phyloP scores from a whole-genome alignment of 352 stramenopile genomes.

The Pythium insidiosum region DNA sequence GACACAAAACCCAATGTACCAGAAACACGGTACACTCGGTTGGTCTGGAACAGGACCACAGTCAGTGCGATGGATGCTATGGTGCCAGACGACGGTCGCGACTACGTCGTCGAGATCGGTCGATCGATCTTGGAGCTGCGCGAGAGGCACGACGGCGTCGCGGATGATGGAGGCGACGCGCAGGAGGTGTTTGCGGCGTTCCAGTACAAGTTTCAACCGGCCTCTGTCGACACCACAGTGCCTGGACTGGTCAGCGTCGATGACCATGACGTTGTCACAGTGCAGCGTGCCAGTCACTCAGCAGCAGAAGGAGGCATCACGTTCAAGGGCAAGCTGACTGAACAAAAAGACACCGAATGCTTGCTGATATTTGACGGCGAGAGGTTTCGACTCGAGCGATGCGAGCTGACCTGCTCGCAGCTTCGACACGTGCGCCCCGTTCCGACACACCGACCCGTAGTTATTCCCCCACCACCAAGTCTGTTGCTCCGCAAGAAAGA shows the following conservation, averaged over 20 bases:
- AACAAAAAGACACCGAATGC: constrained; percentile 81
- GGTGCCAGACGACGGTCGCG: no score
- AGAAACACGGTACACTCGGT: no score
- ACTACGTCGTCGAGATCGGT: no score
- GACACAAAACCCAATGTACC: no score
- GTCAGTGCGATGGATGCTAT: no score
- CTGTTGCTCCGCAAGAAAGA: no score
- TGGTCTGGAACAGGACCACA: no score
- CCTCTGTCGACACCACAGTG: constrained; percentile 59
- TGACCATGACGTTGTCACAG: constrained; percentile 43
- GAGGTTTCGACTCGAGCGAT: constrained; percentile 60
- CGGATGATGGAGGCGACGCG: constrained; percentile 6
- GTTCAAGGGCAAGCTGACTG: constrained; percentile 71
- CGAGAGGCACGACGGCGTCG: background rate
- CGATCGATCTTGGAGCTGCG: no score
- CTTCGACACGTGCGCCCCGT: constrained; percentile 58
- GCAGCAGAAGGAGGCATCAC: constrained; percentile 33
- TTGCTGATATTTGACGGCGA: constrained; percentile 72
- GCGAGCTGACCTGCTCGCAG: constrained; percentile 60
- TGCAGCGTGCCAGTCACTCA: constrained; percentile 41
- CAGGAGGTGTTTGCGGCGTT: constrained; percentile 57
- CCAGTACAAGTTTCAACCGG: constrained; percentile 80
- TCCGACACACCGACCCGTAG: constrained; percentile 8
- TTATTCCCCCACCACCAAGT: no score
- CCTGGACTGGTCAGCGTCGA: constrained; percentile 64